Evolutionary conservation across 768 basidiomycete species (phyloP).

Genomic region (Krasilnikovozyma curviuscula): DNA sequence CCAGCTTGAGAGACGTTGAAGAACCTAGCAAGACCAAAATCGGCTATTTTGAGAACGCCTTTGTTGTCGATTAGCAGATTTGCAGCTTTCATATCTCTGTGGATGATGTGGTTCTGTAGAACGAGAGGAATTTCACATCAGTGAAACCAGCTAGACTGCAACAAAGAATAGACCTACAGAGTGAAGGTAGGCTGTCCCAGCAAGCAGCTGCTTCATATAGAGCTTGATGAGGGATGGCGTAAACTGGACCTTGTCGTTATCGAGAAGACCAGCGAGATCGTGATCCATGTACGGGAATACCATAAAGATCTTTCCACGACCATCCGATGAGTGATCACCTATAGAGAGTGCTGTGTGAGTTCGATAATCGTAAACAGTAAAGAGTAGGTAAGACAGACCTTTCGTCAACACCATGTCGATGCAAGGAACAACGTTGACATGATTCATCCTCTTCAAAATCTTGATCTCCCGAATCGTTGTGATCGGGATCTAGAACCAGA

Average conservation of each 20-base stretch:
- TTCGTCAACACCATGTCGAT: conserved; percentile 71
- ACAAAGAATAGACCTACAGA: conserved; percentile 36
- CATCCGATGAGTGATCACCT: conserved; percentile 41
- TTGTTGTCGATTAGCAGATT: conserved; percentile 81
- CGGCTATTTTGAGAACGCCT: conserved; percentile 71
- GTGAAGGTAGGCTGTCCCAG: conserved; percentile 93
- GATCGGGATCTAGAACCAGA: conserved; percentile 40
- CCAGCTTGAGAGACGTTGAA: conserved; percentile 20
- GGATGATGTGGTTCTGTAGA: conserved; percentile 73
- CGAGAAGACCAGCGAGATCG: conserved; percentile 81
- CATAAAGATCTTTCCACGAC: conserved; percentile 76
- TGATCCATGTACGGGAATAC: conserved; percentile 99
- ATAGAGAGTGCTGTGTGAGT: conserved; percentile 14
- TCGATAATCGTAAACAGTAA: conserved; percentile 13
- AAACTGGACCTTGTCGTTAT: conserved; percentile 55
- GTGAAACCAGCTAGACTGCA: neutral
- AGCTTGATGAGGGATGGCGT: conserved; percentile 75
- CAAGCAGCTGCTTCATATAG: conserved; percentile 88
- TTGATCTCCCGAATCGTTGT: conserved; percentile 94
- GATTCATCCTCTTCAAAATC: conserved; percentile 72
- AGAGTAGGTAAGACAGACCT: conserved; percentile 16
- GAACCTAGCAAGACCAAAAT: conserved; percentile 85
- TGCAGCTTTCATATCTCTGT: conserved; percentile 97
- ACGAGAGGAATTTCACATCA: neutral
- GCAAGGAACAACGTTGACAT: conserved; percentile 68